Base-by-base conservation (phyloP, 441 rosid species). In the Capsella rubella region DNA sequence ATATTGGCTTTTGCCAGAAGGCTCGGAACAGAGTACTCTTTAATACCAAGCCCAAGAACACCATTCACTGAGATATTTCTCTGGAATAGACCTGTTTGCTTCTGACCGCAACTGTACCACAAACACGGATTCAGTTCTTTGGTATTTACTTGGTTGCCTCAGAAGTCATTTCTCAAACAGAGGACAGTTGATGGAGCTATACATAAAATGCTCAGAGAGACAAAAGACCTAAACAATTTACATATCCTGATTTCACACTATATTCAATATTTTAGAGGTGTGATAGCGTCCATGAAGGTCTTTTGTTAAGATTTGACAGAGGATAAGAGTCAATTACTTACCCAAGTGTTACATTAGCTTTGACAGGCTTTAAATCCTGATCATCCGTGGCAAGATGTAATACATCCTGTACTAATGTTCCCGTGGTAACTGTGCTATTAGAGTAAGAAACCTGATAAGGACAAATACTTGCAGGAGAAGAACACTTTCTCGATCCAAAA, bases 1-100 rank as follows among this genome's bases (percentile, higher is more conserved):
- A 78, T 13, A 25, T 92, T 90, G 15, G 87, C 80, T 37, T 83
- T 82, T n/a, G 97, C 94, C 69, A 94, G 84, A 18, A 85, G 77
- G 83, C 95, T 92, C 8, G 97, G 97, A 81, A 95, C 93, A n/a
- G 99, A 95, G 10, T 78, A 54, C 7, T 77, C 84, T 28, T 77
- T 79, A 82, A 92, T 72, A 45, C 99, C 99, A 55, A 95, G 97
- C 45, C 99, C 99, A 53, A 95, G 85, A 35, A 90, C 85, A 67
- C 99, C 99, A 68, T 95, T 95, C 12, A 90, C 92, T 55, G 97
- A 85, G 1, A 76, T 82, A 45, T 82, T 81, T 31, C 67, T 75
- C 82, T 88, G 72, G 73, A 94, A 88, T 9, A 85, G 64, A 79
- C 99, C 97, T 16, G 97, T 89, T 79, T 87, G 94, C 60, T 75